phyloP scores from a whole-genome alignment of 1,139 yeast species.

The Scheffersomyces parashehatae region DNA sequence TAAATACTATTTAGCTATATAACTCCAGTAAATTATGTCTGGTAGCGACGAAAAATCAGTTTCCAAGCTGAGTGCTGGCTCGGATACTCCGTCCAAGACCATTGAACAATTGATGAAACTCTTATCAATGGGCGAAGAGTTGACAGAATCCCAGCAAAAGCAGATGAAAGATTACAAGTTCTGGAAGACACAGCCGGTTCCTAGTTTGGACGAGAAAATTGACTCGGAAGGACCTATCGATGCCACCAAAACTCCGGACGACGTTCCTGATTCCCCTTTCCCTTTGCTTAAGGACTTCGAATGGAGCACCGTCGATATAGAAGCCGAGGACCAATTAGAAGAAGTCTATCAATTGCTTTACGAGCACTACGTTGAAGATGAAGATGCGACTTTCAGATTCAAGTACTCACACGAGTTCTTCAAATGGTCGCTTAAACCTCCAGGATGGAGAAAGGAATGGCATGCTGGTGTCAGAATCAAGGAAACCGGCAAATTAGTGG shows the following conservation, averaged over 20 bases:
- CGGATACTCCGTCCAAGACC: conserved; percentile 23
- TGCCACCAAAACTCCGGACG: conserved; percentile 59
- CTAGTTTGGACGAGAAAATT: conserved; percentile 67
- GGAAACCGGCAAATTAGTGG: conserved; percentile 74
- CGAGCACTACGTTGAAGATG: conserved; percentile 93
- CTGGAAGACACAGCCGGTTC: conserved; percentile 98
- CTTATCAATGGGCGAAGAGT: conserved; percentile 54
- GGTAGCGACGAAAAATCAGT: not conserved
- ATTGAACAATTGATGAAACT: conserved; percentile 53
- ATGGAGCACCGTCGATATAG: conserved; percentile 82
- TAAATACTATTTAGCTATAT: too few species aligned
- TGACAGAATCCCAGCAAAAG: conserved; percentile 59
- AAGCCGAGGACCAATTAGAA: conserved; percentile 54
- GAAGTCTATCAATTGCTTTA: conserved; percentile 80
- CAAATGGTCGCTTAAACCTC: conserved; percentile 92
- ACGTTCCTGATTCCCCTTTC: conserved; percentile 68
- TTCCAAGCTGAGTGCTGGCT: conserved; percentile 1
- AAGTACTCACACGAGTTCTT: conserved; percentile 82
- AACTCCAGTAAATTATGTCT: not conserved
- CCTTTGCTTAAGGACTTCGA: conserved; percentile 79
- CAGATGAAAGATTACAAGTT: conserved; percentile 87
- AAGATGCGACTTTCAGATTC: conserved; percentile 88
- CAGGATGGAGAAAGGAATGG: conserved; percentile 91
- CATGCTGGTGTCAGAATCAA: conserved; percentile 91
- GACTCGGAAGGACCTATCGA: conserved; percentile 85